Evolutionary conservation across 495 filamentous ascomycete species (phyloP).

Genomic region (Neurospora sp.): DNA sequence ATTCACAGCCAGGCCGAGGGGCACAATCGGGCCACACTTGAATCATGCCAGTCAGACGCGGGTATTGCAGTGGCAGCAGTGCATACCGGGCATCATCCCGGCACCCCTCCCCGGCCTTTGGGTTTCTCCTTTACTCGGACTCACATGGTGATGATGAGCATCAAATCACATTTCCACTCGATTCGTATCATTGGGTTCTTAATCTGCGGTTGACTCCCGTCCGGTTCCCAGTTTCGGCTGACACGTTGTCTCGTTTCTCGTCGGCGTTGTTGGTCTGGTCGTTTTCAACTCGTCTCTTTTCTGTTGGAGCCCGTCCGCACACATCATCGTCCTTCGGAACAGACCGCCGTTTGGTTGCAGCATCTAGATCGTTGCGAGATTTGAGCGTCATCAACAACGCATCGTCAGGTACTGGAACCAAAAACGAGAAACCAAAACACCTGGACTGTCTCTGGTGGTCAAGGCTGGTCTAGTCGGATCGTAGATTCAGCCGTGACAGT

Average conservation of each 20-base stretch:
- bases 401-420: neutral
- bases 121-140: neutral
- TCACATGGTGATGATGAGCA: neutral
- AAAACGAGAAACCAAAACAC: neutral
- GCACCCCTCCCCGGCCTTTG: neutral
- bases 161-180: neutral
- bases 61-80: neutral
- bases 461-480: neutral
- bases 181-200: neutral
- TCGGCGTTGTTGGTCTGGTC: neutral
- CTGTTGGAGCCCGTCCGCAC: neutral
- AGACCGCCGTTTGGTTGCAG: neutral
- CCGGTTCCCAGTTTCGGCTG: neutral
- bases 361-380: neutral
- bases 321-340: neutral
- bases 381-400: neutral
- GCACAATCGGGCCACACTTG: conserved; percentile 23
- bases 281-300: neutral
- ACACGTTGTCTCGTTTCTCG: neutral
- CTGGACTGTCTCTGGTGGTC: neutral
- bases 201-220: neutral
- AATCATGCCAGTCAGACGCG: conserved; percentile 18
- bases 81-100: neutral
- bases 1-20: conserved; percentile 3
- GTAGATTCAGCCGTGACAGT: neutral